Evolutionary conservation across 2,329 filamentous ascomycete genomes (phyloP), one percentile per base, ranked within the genome.

Genomic region (Ophiostoma angusticollis): DNA sequence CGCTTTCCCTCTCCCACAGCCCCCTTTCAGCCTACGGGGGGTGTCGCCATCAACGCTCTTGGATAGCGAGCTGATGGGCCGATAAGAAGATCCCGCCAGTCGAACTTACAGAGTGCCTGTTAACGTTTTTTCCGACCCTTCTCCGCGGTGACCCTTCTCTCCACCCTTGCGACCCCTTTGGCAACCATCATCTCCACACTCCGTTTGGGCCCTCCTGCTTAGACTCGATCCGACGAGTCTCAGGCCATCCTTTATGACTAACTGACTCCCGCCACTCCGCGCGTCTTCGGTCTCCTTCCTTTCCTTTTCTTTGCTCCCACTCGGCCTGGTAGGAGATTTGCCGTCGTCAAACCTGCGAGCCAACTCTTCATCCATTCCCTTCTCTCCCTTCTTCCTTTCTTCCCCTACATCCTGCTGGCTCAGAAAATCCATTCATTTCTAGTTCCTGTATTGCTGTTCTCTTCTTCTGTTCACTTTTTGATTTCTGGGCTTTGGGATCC

Each of bases 401-500:
- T 61, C 56, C 54, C 48, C 55, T 55, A 49, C 22, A 32, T 48
- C 58, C 72, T 74, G 71, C 73, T 76, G 70, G 71, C 61, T 74
- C 70, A 74, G 70, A 70, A 62, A 60, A 52, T 58, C 67, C 61
- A 61, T 62, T 45, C 28, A 29, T 33, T 32, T 31, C 31, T 32
- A 19, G 16, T 14, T 59, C 63, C 8, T 35, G 22, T 39, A 19
- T 30, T 67, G 61, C 52, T 58, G 54, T 58, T 16, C 17, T 29
- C 21, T 8, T 22, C 27, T 38, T 31, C 6, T 31, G 9, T 21
- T 21, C 2, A 4, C 14, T 17, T 35, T 33, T 11, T 32, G 25
- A 6, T 18, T 18, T 27, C 16, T 2, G n/a, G n/a, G n/a, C n/a
- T 40, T 23, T 38, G 21, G n/a, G 19, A 33, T 24, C 17, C 11